A percentile compares a stretch with the other conserved stretches of the same genome.
These are phyloP conservation scores for Fusarium begoniae DNA, from an alignment of 2,329 filamentous ascomycete genomes.

Conservation along the genomic window DNA sequence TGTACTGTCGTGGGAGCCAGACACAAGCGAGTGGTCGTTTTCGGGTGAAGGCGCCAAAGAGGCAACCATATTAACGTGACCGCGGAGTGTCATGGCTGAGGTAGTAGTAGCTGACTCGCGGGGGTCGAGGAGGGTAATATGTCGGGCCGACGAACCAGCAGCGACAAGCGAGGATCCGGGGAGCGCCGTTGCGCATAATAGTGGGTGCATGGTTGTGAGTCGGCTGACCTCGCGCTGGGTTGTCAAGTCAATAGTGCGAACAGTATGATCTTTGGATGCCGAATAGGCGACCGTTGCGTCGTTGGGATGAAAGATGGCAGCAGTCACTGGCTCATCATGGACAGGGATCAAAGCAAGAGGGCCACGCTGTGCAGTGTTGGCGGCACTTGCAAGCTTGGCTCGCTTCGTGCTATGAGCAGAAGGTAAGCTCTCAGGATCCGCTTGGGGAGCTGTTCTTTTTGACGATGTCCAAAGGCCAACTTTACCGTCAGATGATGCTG, in stretches of 20 bases:
- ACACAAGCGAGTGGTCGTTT: conserved; percentile 85
- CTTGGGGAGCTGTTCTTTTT: conserved; percentile 78
- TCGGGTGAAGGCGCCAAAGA: conserved; percentile 62
- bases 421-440: conserved; percentile 74
- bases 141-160: conserved; percentile 83
- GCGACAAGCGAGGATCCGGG: conserved; percentile 70
- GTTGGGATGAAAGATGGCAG: conserved; percentile 83
- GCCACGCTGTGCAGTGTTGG: conserved; percentile 74
- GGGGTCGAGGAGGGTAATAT: conserved; percentile 94
- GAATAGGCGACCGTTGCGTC: conserved; percentile 93
- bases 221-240: conserved; percentile 82
- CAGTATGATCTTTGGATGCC: conserved; percentile 87
- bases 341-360: conserved; percentile 77
- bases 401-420: conserved; percentile 76
- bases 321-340: conserved; percentile 79
- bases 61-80: conserved; percentile 80
- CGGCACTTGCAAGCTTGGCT: conserved; percentile 67
- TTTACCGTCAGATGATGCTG: conserved; percentile 82
- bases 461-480: conserved; percentile 90
- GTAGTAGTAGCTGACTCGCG: conserved; percentile 79
- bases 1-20: conserved; percentile 90
- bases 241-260: conserved; percentile 90
- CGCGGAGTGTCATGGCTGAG: conserved; percentile 88
- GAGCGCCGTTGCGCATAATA: conserved; percentile 82
- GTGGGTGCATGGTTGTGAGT: conserved; percentile 82